These are phyloP conservation scores for Cephaloascus fragrans DNA, from an alignment of 805 yeast species.

Conservation along the genomic window DNA sequence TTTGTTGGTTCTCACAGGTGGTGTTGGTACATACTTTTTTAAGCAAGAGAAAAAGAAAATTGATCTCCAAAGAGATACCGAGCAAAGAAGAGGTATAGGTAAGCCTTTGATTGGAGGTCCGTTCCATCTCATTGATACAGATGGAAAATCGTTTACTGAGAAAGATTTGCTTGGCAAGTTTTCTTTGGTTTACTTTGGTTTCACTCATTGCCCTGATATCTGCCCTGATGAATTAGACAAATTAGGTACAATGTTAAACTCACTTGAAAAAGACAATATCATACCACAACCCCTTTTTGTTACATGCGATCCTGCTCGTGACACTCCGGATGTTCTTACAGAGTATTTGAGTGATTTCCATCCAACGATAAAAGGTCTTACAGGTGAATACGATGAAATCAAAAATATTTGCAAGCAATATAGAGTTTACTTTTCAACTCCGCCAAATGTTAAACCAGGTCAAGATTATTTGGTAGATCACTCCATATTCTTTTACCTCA, in stretches of 20 bases:
- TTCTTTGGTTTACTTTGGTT: constrained; percentile 87
- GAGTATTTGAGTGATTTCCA: constrained; percentile 86
- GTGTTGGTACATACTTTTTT: constrained; percentile 62
- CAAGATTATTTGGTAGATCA: constrained; percentile 96
- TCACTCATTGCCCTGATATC: constrained; percentile 96
- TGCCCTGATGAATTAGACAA: constrained; percentile 98
- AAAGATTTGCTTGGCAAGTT: constrained; percentile 70
- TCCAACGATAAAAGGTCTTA: constrained; percentile 78
- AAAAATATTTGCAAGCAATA: constrained; percentile 80
- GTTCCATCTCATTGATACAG: constrained; percentile 60
- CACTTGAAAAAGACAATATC: constrained; percentile 47
- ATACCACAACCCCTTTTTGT: constrained; percentile 80
- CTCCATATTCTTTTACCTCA: constrained; percentile 90
- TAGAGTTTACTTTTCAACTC: constrained; percentile 96
- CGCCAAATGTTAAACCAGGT: constrained; percentile 87
- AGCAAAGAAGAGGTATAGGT: constrained; percentile 80
- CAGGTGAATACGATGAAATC: constrained; percentile 82
- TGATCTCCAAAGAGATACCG: constrained; percentile 68
- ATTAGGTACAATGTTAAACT: constrained; percentile 62
- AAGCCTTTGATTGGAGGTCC: constrained; percentile 92
- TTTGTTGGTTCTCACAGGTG: constrained; percentile 60
- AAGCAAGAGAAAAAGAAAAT: constrained; percentile 67
- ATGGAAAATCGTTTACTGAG: constrained; percentile 69
- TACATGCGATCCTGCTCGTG: constrained; percentile 96
- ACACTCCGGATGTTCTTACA: constrained; percentile 75